A percentile compares a stretch with the other conserved stretches of the same genome.
Evolutionary conservation across 164 flowering plant species (phyloP).

Genomic region (Warburgia ugandensis): DNA sequence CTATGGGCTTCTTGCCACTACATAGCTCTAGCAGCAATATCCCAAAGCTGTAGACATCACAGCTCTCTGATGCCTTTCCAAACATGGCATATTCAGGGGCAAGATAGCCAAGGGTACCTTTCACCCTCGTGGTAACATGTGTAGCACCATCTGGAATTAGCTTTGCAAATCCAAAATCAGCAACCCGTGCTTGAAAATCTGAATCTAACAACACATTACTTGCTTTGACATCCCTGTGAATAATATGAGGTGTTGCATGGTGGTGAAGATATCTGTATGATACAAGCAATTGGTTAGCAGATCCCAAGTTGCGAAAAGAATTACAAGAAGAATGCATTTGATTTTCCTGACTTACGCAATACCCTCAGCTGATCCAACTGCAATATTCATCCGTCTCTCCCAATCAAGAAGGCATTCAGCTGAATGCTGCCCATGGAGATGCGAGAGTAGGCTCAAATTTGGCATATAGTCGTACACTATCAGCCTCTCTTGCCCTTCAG

Average conservation of each 20-base stretch:
- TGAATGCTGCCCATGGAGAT: slow-evolving; percentile 89
- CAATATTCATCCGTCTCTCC: slow-evolving; percentile 71
- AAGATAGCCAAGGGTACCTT: slow-evolving; percentile 78
- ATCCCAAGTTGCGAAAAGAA: not conserved
- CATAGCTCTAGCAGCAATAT: slow-evolving; percentile 64
- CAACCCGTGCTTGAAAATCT: slow-evolving; percentile 61
- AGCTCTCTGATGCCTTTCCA: slow-evolving; percentile 78
- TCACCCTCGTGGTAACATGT: slow-evolving; percentile 74
- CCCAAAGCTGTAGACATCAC: slow-evolving; percentile 84
- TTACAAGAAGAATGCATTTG: not conserved
- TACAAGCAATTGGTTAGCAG: slow-evolving; percentile 3
- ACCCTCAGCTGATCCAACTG: slow-evolving; percentile 89
- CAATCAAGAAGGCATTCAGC: slow-evolving; percentile 83
- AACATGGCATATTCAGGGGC: slow-evolving; percentile 88
- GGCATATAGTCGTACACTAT: slow-evolving; percentile 93
- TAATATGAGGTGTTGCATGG: slow-evolving; percentile 66
- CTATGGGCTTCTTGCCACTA: slow-evolving; percentile 63
- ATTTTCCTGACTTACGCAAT: slow-evolving; percentile 49
- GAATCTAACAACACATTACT: slow-evolving; percentile 72
- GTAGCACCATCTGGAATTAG: slow-evolving; percentile 74
- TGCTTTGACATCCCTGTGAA: slow-evolving; percentile 78
- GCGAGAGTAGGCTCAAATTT: slow-evolving; percentile 76
- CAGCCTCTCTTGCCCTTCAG: slow-evolving; percentile 88
- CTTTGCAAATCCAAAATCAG: slow-evolving; percentile 82
- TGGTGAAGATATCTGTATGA: slow-evolving; percentile 66